These are phyloP conservation scores for Syncephalis plumigaleata DNA, from an alignment of 371 early-diverging fungal species.

Conservation along the genomic window DNA sequence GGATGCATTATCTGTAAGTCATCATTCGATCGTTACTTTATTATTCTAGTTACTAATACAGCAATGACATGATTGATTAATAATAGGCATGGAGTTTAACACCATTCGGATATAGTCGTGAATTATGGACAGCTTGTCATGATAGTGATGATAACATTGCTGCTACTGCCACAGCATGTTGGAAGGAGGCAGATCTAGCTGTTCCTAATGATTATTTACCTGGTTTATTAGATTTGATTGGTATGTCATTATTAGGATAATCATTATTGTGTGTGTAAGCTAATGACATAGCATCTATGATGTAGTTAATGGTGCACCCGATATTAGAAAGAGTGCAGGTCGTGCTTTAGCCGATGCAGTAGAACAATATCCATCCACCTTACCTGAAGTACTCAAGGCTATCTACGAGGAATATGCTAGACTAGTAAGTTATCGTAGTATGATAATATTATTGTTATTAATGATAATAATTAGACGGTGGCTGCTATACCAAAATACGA, in stretches of 20 bases:
- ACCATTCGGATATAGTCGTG: conserved; percentile 3
- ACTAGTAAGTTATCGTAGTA: neutral
- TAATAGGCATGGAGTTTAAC: too few species aligned
- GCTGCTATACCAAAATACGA: conserved; percentile 81
- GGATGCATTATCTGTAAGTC: conserved; percentile 16
- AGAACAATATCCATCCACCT: conserved; percentile 25
- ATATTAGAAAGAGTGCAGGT: conserved; percentile 54
- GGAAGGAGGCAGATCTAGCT: conserved; percentile 60
- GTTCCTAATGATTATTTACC: conserved; percentile 29
- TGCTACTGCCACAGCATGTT: conserved; percentile 46
- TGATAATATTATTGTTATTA: conserved; percentile 1
- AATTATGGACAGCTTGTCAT: conserved; percentile 46
- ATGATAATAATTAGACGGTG: conserved; percentile 23
- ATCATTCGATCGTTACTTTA: too few species aligned
- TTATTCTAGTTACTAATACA: too few species aligned
- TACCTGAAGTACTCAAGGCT: conserved; percentile 20
- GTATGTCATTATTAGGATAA: too few species aligned
- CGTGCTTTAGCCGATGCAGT: conserved; percentile 47
- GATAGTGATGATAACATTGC: conserved; percentile 48
- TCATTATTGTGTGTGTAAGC: too few species aligned
- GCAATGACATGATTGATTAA: too few species aligned
- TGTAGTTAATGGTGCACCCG: conserved; percentile 31
- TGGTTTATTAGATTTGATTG: conserved; percentile 24
- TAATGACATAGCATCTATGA: too few species aligned
- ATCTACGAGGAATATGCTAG: conserved; percentile 34